Evolutionary conservation across 306 rosid species (phyloP), one percentile per base, ranked within the genome.

Genomic region (Pyrus pyrifolia): DNA sequence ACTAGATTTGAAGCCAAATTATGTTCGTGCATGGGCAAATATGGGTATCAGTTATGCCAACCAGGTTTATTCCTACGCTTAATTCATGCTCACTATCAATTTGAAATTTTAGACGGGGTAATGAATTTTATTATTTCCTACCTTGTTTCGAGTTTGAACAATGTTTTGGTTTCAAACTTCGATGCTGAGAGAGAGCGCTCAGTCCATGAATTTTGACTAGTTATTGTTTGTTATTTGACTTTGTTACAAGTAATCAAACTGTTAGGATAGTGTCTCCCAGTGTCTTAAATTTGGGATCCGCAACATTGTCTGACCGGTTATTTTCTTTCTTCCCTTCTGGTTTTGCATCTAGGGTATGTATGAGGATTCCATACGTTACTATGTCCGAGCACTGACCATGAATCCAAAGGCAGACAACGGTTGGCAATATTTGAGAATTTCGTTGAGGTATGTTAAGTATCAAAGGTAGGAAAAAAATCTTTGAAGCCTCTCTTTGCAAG

Each of bases 1-100:
- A 27, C 85, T 95, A 44, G 99, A 95, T 89, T 88, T 95, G 86
- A 95, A 95, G 85, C 99, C 99, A 71, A 95, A 95, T 81, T 95
- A 95, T 71, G 99, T 95, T 64, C 99, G 98, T 69, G 99, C 99
- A 63, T 95, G 99, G 99, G 97, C 99, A 73, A 95, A 95, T 80
- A 95, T 95, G 97, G 99, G 99, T 73, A 92, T 95, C 87, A 92
- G 99, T 69, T 95, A 90, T 67, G 99, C 99, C 61, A 95, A 95
- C 83, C 99, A 95, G 97, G 99, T 95, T 67, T 52, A 76, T 79
- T 72, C 67, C 62, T 38, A 23, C 33, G 8, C 75, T 72, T 35
- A 25, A 30, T 59, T 80, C 82, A 42, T 17, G 72, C 57, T 71
- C 75, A 42, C 31, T 61, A 25, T 45, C 40, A 6, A 75, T 51